Evolutionary conservation across 1,139 yeast species (phyloP), one percentile per base, ranked within the genome.

Genomic region (Hyphopichia wangnamkhiaoensis): DNA sequence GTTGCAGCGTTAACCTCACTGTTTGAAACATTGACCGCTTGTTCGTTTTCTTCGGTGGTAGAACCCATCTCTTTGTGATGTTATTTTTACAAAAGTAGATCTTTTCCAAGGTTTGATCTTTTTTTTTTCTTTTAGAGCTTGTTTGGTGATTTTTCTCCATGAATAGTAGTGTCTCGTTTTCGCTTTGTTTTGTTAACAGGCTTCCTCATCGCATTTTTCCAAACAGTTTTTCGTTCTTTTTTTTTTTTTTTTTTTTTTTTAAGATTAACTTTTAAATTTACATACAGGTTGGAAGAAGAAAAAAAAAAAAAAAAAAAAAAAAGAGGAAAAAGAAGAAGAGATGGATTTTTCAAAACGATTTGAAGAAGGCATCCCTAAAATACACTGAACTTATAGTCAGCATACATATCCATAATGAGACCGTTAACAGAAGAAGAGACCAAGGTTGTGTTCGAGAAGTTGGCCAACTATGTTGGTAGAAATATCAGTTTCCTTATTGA

Each of bases 391-490:
- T n/a, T n/a, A n/a, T n/a, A n/a, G n/a, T n/a, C n/a, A n/a, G n/a
- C 4, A 29, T 29, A 16, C 16, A 31, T n/a, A n/a, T 13, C 4
- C 13, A 23, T 14, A 40, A 93, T 93, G 98, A 84, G 98, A 75
- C 89, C 93, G 38, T 78, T 93, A 51, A 93, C 98, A 49, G 98
- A 93, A 63, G 96, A 89, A 63, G 99, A 93, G 62, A 93, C 98
- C 33, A 89, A 87, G 61, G 94, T 86, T 23, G 96, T 93, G 34
- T 93, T 93, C 62, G 98, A 93, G 61, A 93, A 93, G 66, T 80
- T 93, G 42, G 97, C 98, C 46, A 93, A 87, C 63, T 94, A 93
- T 58, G 88, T 93, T 48, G 99, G 99, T 13, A 79, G 97, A 63
- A 93, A 93, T 63, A 91, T 94, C 46, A 81, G 96, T 10, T 82